Evolutionary conservation across 2,329 filamentous ascomycete genomes (phyloP).

Genomic region (Fusarium chlamydosporum): DNA sequence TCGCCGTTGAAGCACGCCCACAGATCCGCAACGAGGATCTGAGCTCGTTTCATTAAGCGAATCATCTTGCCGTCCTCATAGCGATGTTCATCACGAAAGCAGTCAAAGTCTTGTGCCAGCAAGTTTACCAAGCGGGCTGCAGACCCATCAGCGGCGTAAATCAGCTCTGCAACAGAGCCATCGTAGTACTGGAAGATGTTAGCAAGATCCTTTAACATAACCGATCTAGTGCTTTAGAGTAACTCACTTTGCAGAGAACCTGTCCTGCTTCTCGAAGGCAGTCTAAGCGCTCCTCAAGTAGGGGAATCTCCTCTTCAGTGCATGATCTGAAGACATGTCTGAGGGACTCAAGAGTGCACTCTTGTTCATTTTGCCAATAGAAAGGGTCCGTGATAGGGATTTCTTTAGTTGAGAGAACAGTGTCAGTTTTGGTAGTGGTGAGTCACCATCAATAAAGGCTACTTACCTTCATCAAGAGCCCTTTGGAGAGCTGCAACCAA

Average conservation of each 20-base stretch:
- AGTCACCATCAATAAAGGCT: constrained; percentile 6
- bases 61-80: constrained; percentile 82
- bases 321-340: constrained; percentile 86
- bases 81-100: constrained; percentile 84
- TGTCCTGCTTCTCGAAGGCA: constrained; percentile 87
- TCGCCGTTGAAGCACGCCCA: constrained; percentile 95
- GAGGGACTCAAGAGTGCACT: constrained; percentile 81
- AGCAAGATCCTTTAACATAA: constrained; percentile 7
- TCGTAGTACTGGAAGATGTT: constrained; percentile 73
- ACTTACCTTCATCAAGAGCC: constrained; percentile 83
- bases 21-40: constrained; percentile 94
- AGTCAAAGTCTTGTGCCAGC: constrained; percentile 83
- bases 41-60: constrained; percentile 91
- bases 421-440: constrained; percentile 9
- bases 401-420: constrained; percentile 60
- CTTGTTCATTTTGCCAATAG: constrained; percentile 85
- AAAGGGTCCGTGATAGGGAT: constrained; percentile 90
- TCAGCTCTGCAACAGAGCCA: constrained; percentile 79
- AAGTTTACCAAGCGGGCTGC: constrained; percentile 89
- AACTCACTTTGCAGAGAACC: constrained; percentile 79
- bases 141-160: constrained; percentile 81
- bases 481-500: constrained; percentile 88
- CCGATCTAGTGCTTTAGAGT: background rate
- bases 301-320: constrained; percentile 87
- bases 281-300: constrained; percentile 81